phyloP scores from a whole-genome alignment of 257 asterid genomes.

The Hygrophila difformis region DNA sequence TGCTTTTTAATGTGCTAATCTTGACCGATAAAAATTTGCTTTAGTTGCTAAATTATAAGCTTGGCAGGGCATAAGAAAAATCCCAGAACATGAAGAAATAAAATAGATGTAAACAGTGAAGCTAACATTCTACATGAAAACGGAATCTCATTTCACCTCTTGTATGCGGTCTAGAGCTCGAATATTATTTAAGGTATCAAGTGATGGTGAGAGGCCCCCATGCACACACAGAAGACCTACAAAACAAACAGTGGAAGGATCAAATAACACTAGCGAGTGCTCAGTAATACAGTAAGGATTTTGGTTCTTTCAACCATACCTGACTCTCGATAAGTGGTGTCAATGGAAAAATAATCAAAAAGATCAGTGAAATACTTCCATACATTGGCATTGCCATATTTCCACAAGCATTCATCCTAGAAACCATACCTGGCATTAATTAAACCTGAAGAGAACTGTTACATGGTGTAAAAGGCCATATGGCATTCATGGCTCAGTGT shows the following conservation, averaged over 20 bases:
- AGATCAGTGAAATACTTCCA: slow-evolving; percentile 97
- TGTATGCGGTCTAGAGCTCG: slow-evolving; percentile 93
- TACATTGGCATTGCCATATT: slow-evolving; percentile 94
- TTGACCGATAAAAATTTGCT: background rate
- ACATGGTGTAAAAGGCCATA: slow-evolving; percentile 3
- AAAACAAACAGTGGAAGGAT: slow-evolving; percentile 18
- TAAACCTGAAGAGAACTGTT: slow-evolving; percentile 8
- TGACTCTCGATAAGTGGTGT: slow-evolving; percentile 98
- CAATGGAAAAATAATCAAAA: slow-evolving; percentile 89
- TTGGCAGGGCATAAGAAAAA: too few relatives aligned
- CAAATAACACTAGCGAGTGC: slow-evolving; percentile 10
- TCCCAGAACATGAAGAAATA: too few relatives aligned
- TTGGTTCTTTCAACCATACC: slow-evolving; percentile 42
- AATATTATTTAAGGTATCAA: slow-evolving; percentile 84
- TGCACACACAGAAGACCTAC: slow-evolving; percentile 91
- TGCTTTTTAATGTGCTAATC: background rate
- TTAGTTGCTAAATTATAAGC: background rate
- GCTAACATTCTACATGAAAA: background rate
- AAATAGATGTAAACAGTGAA: too few relatives aligned
- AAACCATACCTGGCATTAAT: slow-evolving; percentile 74
- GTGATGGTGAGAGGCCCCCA: slow-evolving; percentile 97
- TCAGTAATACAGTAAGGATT: too few relatives aligned
- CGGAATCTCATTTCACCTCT: slow-evolving; percentile 49
- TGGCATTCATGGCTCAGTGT: too few relatives aligned
- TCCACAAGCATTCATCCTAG: slow-evolving; percentile 95